phyloP scores from a whole-genome alignment of 805 yeast genomes.

The Barnettozyma populi region DNA sequence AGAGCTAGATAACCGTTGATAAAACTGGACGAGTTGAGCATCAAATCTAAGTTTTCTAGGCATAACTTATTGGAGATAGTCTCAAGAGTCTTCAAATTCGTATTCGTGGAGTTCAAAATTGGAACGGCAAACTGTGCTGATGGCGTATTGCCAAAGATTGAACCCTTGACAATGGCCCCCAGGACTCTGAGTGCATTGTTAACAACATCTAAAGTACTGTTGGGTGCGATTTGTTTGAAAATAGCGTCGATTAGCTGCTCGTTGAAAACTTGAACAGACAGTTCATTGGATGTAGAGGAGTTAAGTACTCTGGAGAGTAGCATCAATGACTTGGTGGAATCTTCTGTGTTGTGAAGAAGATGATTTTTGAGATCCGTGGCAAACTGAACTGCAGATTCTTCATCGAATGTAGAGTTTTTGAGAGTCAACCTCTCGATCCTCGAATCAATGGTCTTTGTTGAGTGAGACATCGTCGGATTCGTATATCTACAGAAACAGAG shows the following conservation, averaged over 20 bases:
- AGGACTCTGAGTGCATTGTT: slow-evolving; percentile 39
- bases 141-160: slow-evolving; percentile 16
- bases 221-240: slow-evolving; percentile 35
- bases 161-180: slow-evolving; percentile 18
- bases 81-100: slow-evolving; percentile 14
- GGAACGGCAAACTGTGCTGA: slow-evolving; percentile 14
- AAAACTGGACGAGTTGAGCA: slow-evolving; percentile 17
- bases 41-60: slow-evolving; percentile 21
- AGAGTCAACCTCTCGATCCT: slow-evolving; percentile 15
- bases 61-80: slow-evolving; percentile 16
- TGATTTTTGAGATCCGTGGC: slow-evolving; percentile 32
- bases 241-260: slow-evolving; percentile 35
- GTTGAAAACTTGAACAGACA: slow-evolving; percentile 33
- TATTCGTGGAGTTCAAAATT: slow-evolving; percentile 15
- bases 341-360: slow-evolving; percentile 40
- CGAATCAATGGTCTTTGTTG: slow-evolving; percentile 10
- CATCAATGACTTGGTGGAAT: slow-evolving; percentile 46
- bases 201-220: slow-evolving; percentile 33
- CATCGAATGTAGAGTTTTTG: slow-evolving; percentile 16
- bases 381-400: slow-evolving; percentile 16
- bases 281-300: slow-evolving; percentile 35
- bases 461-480: slow-evolving; percentile 29
- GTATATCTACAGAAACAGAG: slow-evolving; percentile 17
- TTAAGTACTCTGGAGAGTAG: slow-evolving; percentile 50
- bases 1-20: slow-evolving; percentile 17